phyloP scores from a whole-genome alignment of 345 rosid species.

The Murraya paniculata region DNA sequence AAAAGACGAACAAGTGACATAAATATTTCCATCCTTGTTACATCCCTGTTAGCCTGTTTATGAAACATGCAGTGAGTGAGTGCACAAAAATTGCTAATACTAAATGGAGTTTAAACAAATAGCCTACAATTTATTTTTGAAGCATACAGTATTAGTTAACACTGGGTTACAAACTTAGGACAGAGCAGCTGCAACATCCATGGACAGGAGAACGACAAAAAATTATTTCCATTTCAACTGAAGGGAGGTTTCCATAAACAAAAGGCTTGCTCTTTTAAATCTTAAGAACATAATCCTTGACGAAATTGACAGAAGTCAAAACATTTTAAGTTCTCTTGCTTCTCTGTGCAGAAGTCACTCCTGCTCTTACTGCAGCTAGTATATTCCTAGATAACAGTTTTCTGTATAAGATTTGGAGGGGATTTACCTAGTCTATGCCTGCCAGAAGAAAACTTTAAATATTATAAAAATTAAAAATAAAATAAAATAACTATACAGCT shows the following conservation, averaged over 20 bases:
- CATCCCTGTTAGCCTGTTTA: slow-evolving; percentile 79
- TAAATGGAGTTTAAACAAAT: not conserved
- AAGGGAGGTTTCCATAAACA: not conserved
- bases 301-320: not conserved
- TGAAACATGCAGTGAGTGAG: not conserved
- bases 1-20: slow-evolving; percentile 77
- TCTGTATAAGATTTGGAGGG: not conserved
- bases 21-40: slow-evolving; percentile 91
- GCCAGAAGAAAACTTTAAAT: not conserved
- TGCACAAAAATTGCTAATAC: not conserved
- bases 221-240: not conserved
- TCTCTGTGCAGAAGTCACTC: not conserved
- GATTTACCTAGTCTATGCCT: not conserved
- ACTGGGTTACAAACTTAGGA: not conserved
- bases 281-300: not conserved
- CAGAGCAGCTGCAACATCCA: not conserved
- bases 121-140: too few species aligned
- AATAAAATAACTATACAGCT: too few species aligned
- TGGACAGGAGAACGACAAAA: not conserved
- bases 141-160: not conserved
- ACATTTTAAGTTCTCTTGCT: not conserved
- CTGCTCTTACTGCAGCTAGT: not conserved
- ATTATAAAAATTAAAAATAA: too few species aligned
- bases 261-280: not conserved
- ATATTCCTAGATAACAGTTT: not conserved